These are phyloP conservation scores for Fraxinus sp. DNA, from an alignment of 305 asterid genomes.

Conservation along the genomic window DNA sequence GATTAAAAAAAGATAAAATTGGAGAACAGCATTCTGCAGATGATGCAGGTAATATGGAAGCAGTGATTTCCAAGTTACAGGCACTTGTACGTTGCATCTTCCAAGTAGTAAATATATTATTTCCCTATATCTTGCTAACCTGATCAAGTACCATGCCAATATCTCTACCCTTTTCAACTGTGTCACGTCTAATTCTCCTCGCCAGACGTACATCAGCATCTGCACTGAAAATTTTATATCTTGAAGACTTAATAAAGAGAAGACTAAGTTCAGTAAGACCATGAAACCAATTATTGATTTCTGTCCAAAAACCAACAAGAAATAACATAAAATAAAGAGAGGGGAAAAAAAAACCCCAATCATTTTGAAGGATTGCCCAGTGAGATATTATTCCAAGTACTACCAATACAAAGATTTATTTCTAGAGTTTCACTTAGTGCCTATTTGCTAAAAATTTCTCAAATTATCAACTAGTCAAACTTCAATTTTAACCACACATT, in stretches of 20 bases:
- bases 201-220: slow-evolving; percentile 99
- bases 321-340: not conserved
- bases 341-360: not conserved
- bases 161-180: slow-evolving; percentile 88
- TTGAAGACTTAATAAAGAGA: slow-evolving; percentile 33
- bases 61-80: slow-evolving; percentile 7
- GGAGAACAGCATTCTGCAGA: slow-evolving; percentile 17
- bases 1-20: not conserved
- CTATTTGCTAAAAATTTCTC: not conserved
- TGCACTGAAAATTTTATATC: slow-evolving; percentile 51
- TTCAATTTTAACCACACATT: not conserved
- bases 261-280: slow-evolving; percentile 16
- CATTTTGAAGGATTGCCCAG: not conserved
- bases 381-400: not conserved
- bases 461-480: not conserved
- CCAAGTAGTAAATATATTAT: not conserved
- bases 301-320: not conserved
- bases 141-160: slow-evolving; percentile 86
- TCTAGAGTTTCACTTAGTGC: not conserved
- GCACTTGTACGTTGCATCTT: not conserved
- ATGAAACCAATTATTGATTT: slow-evolving; percentile 7
- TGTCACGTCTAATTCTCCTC: slow-evolving; percentile 96
- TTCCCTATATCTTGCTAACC: slow-evolving; percentile 44
- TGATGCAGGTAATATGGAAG: not conserved
- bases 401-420: not conserved